Percentiles rank a stretch among this genome's conserved stretches.
phyloP scores from a whole-genome alignment of 2,329 filamentous ascomycete genomes.

The Acephala macrosclerotiorum region DNA sequence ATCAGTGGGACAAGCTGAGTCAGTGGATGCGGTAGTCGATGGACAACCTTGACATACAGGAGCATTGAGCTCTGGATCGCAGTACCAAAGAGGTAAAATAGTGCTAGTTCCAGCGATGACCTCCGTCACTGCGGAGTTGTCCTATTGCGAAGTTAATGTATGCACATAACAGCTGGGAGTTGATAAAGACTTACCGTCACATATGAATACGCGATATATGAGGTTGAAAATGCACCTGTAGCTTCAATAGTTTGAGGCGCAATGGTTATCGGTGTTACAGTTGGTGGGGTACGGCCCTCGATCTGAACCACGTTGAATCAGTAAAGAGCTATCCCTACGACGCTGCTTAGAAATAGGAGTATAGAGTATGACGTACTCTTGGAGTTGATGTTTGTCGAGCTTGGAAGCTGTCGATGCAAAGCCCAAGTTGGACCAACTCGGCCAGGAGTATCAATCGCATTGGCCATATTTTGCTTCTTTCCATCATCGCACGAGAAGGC shows the following conservation, averaged over 20 bases:
- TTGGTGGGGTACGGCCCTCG: not conserved
- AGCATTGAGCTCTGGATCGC: conserved; percentile 7
- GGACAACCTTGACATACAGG: conserved; percentile 9
- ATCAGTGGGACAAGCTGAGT: conserved; percentile 2
- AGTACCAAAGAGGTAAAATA: conserved; percentile 12
- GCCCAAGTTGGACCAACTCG: too few species aligned
- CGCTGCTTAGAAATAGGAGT: too few species aligned
- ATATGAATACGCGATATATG: not conserved
- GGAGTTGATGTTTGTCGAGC: too few species aligned
- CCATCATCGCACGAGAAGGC: too few species aligned
- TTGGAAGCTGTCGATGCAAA: too few species aligned
- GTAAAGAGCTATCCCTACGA: too few species aligned
- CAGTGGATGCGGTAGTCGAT: not conserved
- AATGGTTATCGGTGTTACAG: not conserved
- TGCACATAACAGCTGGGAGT: not conserved
- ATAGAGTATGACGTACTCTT: too few species aligned
- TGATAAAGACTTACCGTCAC: not conserved
- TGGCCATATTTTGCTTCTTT: too few species aligned
- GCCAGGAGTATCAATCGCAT: too few species aligned
- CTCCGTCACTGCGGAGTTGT: not conserved
- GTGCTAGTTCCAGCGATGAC: conserved; percentile 1
- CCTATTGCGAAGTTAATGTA: not conserved
- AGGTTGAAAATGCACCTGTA: not conserved
- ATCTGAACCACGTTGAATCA: not conserved
- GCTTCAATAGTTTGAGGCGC: not conserved